Conservation (phyloP, 169 alveolate species). For the Plasmodium knowlesi region DNA sequence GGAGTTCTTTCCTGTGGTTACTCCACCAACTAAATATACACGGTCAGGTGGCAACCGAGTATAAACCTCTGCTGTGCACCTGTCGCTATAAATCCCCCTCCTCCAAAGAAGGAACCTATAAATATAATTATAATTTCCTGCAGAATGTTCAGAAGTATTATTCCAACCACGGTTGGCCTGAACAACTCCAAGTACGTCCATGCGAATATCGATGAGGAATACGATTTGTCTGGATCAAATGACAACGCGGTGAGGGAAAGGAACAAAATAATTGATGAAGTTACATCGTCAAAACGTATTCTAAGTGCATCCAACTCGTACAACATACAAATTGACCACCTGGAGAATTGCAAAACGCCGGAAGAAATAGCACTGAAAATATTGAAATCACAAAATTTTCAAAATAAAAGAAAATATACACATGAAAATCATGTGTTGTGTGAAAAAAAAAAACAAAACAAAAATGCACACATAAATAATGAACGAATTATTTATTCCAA, state of each 20-base stretch:
- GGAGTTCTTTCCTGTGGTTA: background rate
- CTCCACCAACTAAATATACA: background rate
- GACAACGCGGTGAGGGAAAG: background rate
- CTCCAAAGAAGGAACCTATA: background rate
- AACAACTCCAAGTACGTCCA: slow-evolving; percentile 65
- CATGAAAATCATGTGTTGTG: slow-evolving; percentile 3
- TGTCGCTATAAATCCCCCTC: background rate
- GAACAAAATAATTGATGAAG: background rate
- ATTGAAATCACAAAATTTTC: slow-evolving; percentile 44
- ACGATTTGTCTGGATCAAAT: background rate
- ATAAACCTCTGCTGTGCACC: background rate
- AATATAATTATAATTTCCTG: too few species aligned
- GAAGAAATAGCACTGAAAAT: slow-evolving; percentile 68
- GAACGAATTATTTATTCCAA: background rate
- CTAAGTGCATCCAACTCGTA: slow-evolving; percentile 14
- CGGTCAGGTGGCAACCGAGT: background rate
- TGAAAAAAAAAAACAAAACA: slow-evolving; percentile 26
- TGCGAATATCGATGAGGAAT: slow-evolving; percentile 68
- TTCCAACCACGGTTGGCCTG: slow-evolving; percentile 65
- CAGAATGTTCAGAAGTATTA: slow-evolving; percentile 69
- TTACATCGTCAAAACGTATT: background rate
- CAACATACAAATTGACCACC: slow-evolving; percentile 14
- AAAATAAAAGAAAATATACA: slow-evolving; percentile 73
- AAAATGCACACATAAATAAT: background rate
- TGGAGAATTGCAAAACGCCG: slow-evolving; percentile 40